These are phyloP conservation scores for Scedosporium aurantiacum DNA, from an alignment of 2,329 filamentous ascomycete genomes.

Conservation along the genomic window DNA sequence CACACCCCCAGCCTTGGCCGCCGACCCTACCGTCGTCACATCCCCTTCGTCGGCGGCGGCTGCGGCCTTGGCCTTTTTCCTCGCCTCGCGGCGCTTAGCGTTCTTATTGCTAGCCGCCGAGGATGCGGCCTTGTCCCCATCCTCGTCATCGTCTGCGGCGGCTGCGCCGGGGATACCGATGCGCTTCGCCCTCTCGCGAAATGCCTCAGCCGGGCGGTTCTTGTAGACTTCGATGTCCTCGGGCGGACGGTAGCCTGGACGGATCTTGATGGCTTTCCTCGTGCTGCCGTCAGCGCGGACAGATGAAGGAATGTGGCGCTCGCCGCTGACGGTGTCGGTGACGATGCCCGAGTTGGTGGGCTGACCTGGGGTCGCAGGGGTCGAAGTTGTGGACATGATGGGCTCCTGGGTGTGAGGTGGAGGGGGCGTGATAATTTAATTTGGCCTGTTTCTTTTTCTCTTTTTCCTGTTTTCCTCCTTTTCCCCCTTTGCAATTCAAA, in stretches of 20 bases:
- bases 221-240: slow-evolving; percentile 96
- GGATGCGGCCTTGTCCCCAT: slow-evolving; percentile 11
- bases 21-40: slow-evolving; percentile 22
- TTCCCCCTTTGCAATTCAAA: not conserved
- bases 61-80: slow-evolving; percentile 41
- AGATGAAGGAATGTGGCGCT: slow-evolving; percentile 83
- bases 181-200: slow-evolving; percentile 56
- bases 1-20: slow-evolving; percentile 40
- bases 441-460: not conserved
- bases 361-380: not conserved
- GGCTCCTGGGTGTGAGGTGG: not conserved
- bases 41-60: slow-evolving; percentile 52
- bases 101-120: slow-evolving; percentile 66
- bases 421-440: not conserved
- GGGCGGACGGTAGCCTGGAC: slow-evolving; percentile 84
- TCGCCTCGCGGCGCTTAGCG: slow-evolving; percentile 57
- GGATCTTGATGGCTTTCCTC: slow-evolving; percentile 88
- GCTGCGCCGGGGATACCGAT: slow-evolving; percentile 5
- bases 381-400: not conserved
- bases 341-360: slow-evolving; percentile 52
- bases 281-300: slow-evolving; percentile 77
- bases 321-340: slow-evolving; percentile 61
- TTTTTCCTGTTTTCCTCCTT: not conserved
- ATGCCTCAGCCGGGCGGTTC: slow-evolving; percentile 78
- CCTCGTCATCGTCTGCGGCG: not conserved